A percentile compares a stretch with the other conserved stretches of the same genome.
phyloP scores from a whole-genome alignment of 1,284 basidiomycete genomes.

The Trichosporon coremiiforme region DNA sequence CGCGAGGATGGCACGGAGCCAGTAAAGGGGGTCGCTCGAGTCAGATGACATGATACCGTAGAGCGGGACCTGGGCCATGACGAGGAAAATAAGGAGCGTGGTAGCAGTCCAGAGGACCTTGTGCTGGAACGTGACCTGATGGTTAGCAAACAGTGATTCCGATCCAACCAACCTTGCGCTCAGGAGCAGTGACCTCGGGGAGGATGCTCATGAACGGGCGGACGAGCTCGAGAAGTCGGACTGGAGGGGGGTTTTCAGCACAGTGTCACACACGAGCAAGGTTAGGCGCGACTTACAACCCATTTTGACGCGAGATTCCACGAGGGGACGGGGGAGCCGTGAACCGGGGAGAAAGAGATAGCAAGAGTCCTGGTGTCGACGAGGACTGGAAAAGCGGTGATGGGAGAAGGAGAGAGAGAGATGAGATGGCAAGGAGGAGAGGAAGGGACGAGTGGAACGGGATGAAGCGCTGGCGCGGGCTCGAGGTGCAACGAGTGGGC shows the following conservation, averaged over 20 bases:
- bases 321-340: slow-evolving; percentile 29
- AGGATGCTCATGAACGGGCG: slow-evolving; percentile 90
- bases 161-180: slow-evolving; percentile 72
- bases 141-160: background rate
- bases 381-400: slow-evolving; percentile 18
- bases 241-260: slow-evolving; percentile 55
- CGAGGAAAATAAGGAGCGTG: slow-evolving; percentile 94
- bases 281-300: slow-evolving; percentile 41
- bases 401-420: slow-evolving; percentile 19
- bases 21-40: slow-evolving; percentile 96
- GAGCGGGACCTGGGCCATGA: slow-evolving; percentile 93
- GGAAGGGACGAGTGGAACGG: background rate
- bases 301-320: slow-evolving; percentile 42
- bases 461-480: slow-evolving; percentile 17
- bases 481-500: slow-evolving; percentile 1
- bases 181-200: slow-evolving; percentile 93
- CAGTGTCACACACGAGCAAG: background rate
- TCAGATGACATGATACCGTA: slow-evolving; percentile 98
- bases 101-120: slow-evolving; percentile 96
- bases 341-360: slow-evolving; percentile 23
- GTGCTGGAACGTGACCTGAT: slow-evolving; percentile 89
- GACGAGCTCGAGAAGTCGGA: slow-evolving; percentile 94
- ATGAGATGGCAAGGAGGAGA: slow-evolving; percentile 6
- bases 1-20: slow-evolving; percentile 99
- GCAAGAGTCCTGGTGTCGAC: slow-evolving; percentile 18